These are phyloP conservation scores for Sarcodon sp. DNA, from an alignment of 768 basidiomycete genomes.

Conservation along the genomic window DNA sequence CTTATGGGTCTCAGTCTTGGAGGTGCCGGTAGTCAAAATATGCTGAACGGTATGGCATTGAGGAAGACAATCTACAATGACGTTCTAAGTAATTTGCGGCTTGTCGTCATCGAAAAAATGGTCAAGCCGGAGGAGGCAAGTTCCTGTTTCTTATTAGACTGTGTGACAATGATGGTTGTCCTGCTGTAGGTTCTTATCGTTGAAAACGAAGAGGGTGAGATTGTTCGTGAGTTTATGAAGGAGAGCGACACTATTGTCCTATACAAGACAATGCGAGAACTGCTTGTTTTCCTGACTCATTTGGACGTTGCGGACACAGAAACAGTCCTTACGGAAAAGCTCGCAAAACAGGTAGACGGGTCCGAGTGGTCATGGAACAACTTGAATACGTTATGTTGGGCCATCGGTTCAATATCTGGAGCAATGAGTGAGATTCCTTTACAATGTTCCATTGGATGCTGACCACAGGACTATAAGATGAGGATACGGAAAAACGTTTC, in stretches of 20 bases:
- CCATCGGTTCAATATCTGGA: conserved; percentile 97
- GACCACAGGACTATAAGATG: conserved; percentile 38
- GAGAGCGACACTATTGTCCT: conserved; percentile 97
- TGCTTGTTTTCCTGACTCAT: conserved; percentile 96
- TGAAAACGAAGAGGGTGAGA: conserved; percentile 99
- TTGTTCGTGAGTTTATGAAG: conserved; percentile 98
- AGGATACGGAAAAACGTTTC: conserved; percentile 98
- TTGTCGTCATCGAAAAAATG: conserved; percentile 98
- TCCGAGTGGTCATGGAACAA: conserved; percentile 99
- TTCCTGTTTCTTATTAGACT: conserved; percentile 3
- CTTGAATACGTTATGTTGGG: conserved; percentile 98
- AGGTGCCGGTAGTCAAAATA: conserved; percentile 44
- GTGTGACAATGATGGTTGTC: neutral
- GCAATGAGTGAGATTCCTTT: conserved; percentile 69
- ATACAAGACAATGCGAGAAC: conserved; percentile 97
- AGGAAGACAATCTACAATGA: conserved; percentile 94
- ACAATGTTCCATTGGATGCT: neutral
- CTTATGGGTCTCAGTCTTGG: conserved; percentile 86
- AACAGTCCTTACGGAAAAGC: conserved; percentile 93
- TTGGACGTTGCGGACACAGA: conserved; percentile 94
- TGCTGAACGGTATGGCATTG: conserved; percentile 67
- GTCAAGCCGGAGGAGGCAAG: conserved; percentile 97
- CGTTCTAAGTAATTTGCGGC: conserved; percentile 82
- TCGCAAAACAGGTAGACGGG: conserved; percentile 93
- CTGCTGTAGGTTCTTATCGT: conserved; percentile 78